These are phyloP conservation scores for Ogataea saltuana DNA, from an alignment of 805 yeast species.

Conservation along the genomic window DNA sequence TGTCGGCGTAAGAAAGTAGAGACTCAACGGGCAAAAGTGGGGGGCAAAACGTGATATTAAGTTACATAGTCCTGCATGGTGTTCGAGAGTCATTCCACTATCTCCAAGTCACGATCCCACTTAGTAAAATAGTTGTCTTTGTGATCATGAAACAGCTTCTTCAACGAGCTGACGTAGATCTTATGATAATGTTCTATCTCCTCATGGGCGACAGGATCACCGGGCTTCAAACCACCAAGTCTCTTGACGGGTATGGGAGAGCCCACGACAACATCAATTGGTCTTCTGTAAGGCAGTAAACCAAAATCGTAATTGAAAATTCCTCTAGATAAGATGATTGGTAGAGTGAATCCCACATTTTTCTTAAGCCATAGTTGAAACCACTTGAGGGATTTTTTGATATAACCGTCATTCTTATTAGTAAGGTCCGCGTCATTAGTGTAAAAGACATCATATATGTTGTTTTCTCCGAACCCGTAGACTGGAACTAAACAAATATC, in stretches of 20 bases:
- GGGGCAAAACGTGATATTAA: background rate
- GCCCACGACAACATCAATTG: conserved; percentile 76
- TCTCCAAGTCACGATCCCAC: conserved; percentile 48
- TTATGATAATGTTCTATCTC: conserved; percentile 71
- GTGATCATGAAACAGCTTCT: conserved; percentile 64
- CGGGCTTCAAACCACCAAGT: conserved; percentile 25
- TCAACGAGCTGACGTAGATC: conserved; percentile 64
- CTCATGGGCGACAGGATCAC: conserved; percentile 37
- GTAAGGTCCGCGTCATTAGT: conserved; percentile 25
- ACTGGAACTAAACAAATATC: conserved; percentile 83
- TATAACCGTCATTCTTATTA: conserved; percentile 28
- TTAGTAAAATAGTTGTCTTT: conserved; percentile 51
- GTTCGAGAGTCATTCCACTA: conserved; percentile 39
- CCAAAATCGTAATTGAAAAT: conserved; percentile 93
- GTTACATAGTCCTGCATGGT: background rate
- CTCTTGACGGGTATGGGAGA: conserved; percentile 49
- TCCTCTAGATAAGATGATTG: conserved; percentile 90
- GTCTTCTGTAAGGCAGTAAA: conserved; percentile 78
- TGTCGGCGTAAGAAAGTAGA: background rate
- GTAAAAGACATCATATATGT: conserved; percentile 46
- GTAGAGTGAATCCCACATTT: conserved; percentile 79
- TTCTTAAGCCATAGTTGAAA: conserved; percentile 74
- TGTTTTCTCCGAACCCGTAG: conserved; percentile 88
- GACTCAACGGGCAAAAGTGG: background rate
- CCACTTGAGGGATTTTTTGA: conserved; percentile 43